phyloP scores from a whole-genome alignment of 176 grass and related monocot species.

The Areca catechu region DNA sequence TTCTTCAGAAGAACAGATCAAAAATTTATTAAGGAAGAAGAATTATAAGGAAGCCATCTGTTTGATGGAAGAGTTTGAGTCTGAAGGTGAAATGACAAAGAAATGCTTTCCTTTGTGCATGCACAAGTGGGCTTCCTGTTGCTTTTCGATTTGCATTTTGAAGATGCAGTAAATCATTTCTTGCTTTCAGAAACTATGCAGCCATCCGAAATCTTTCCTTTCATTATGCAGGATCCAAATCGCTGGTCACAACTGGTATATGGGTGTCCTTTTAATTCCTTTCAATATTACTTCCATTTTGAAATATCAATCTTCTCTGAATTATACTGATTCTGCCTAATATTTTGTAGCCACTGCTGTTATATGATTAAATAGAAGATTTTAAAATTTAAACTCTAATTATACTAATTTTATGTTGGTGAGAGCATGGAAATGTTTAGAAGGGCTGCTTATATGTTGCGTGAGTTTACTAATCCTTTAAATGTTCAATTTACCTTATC shows the following conservation, averaged over 20 bases:
- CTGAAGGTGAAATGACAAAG: constrained; percentile 76
- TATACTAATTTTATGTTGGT: too few relatives aligned
- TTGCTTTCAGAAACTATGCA: constrained; percentile 83
- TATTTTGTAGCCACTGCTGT: too few relatives aligned
- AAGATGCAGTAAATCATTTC: constrained; percentile 88
- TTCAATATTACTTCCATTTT: too few relatives aligned
- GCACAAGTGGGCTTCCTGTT: constrained; percentile 90
- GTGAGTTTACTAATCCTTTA: too few relatives aligned
- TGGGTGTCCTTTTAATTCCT: not conserved
- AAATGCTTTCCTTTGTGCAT: constrained; percentile 87
- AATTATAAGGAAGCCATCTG: constrained; percentile 64
- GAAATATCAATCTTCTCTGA: not conserved
- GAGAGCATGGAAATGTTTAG: too few relatives aligned
- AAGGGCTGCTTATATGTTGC: too few relatives aligned
- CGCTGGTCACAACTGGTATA: constrained; percentile 89
- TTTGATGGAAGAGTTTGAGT: constrained; percentile 60
- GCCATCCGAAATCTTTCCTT: constrained; percentile 88
- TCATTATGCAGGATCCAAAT: constrained; percentile 96
- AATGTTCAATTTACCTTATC: too few relatives aligned
- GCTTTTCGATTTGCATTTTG: constrained; percentile 80
- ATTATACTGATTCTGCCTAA: not conserved
- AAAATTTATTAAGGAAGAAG: constrained; percentile 60
- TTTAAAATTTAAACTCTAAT: too few relatives aligned
- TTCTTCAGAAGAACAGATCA: constrained; percentile 80
- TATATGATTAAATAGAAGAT: too few relatives aligned